Percentiles rank a stretch among this genome's conserved stretches.
phyloP scores from a whole-genome alignment of 768 basidiomycete species.

The Suillus brevipes region DNA sequence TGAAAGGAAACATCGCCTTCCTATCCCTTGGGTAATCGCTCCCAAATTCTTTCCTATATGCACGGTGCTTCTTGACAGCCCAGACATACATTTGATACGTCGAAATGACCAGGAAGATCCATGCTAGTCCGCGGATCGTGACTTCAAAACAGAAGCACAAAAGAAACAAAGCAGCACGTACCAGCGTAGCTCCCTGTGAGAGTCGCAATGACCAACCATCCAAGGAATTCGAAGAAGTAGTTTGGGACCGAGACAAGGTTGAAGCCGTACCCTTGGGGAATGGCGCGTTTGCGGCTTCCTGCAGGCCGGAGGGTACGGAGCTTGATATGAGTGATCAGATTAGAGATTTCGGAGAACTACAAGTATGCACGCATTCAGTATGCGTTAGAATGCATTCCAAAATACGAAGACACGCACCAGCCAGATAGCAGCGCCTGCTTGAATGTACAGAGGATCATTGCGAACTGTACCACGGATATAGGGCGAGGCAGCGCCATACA shows the following conservation, averaged over 20 bases:
- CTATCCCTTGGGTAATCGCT: constrained; percentile 73
- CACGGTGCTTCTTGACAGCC: constrained; percentile 88
- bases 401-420: constrained; percentile 51
- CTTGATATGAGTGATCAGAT: constrained; percentile 79
- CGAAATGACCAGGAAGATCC: constrained; percentile 63
- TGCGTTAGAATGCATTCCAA: neutral
- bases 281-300: constrained; percentile 75
- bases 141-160: neutral
- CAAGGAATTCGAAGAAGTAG: constrained; percentile 88
- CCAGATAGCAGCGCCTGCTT: constrained; percentile 67
- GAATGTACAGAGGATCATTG: constrained; percentile 67
- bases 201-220: constrained; percentile 66
- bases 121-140: constrained; percentile 42
- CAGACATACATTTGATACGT: constrained; percentile 75
- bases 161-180: constrained; percentile 37
- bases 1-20: constrained; percentile 78
- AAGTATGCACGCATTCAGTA: constrained; percentile 5
- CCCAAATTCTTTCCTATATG: constrained; percentile 94
- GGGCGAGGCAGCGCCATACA: constrained; percentile 65
- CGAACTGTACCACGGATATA: constrained; percentile 63
- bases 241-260: constrained; percentile 85
- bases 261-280: constrained; percentile 94
- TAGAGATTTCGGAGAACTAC: constrained; percentile 84
- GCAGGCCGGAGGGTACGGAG: constrained; percentile 82
- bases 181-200: constrained; percentile 81